Base-by-base conservation (phyloP, 441 rosid species). In the Theobroma grandiflorum region DNA sequence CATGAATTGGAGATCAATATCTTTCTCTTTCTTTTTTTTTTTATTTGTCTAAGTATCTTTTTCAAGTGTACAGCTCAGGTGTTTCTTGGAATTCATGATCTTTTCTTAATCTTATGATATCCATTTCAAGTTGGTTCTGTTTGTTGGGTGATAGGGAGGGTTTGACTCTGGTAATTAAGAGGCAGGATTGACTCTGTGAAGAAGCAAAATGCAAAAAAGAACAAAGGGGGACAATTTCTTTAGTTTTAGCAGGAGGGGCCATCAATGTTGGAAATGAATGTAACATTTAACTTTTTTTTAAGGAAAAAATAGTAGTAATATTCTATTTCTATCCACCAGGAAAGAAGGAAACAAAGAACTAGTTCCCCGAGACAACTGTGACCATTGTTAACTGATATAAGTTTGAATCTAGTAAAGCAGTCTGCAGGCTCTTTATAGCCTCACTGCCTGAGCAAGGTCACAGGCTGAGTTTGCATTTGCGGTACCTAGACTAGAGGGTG, bases 101-200 rank as follows among this genome's bases (percentile, higher is more conserved):
- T 7, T 70, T 47, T 26, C 31, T 26, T 26, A 26, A 26, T 26
- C 31, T 26, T 26, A 66, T 31, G 22, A 40, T 68, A 26, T 49
- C 22, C 74, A 70, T 31, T 49, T 6, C 58, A 70, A 70, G 53
- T 31, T 15, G 42, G 7, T 33, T 1, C 2, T 8, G 16, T 11
- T 67, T 67, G 40, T 38, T 65, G 31, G n/a, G 9, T 52, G 62
- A 35, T 72, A 35, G 42, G 6, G 5, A 72, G 35, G 31, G 62
- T 72, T 72, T 72, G 62, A 72, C 16, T 72, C 14, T 72, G 61
- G 62, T 52, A 63, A 63, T 35, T 35, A 63, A 63, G 68, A 6
- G n/a, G 18, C 40, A 72, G 76, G 63, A 64, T 55, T 72, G 64
- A 72, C 63, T 72, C 35, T 4, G 0, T 4, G 72, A 14, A 66